phyloP scores from a whole-genome alignment of 768 basidiomycete species.

The Boletus sp. region DNA sequence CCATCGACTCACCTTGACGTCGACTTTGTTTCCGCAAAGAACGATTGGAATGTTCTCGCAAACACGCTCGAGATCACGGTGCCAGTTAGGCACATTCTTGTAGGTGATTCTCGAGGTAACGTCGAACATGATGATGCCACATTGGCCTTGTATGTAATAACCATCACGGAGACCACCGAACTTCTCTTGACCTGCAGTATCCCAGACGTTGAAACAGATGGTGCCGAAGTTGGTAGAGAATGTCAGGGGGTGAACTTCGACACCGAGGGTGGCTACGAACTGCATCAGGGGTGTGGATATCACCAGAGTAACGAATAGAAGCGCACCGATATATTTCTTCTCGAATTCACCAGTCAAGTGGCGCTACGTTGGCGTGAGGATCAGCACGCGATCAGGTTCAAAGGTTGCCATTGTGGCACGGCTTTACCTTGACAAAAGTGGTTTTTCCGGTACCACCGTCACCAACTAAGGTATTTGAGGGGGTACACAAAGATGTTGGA shows the following conservation, averaged over 20 bases:
- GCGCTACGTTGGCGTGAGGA: constrained; percentile 56
- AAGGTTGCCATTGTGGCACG: constrained; percentile 25
- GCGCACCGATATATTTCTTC: constrained; percentile 97
- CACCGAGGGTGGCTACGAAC: constrained; percentile 89
- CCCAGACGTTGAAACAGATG: constrained; percentile 99
- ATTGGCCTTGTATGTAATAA: constrained; percentile 96
- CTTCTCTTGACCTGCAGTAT: constrained; percentile 99
- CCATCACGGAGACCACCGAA: constrained; percentile 98
- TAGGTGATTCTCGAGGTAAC: constrained; percentile 99
- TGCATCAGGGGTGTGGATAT: constrained; percentile 12
- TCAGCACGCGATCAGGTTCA: constrained; percentile 54
- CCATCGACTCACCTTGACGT: constrained; percentile 78
- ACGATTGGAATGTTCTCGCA: constrained; percentile 99
- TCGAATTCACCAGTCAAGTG: constrained; percentile 99
- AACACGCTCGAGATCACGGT: constrained; percentile 98
- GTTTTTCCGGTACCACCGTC: constrained; percentile 98
- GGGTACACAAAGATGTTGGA: background rate
- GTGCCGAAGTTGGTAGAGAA: constrained; percentile 99
- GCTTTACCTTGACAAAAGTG: constrained; percentile 89
- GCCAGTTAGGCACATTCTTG: constrained; percentile 99
- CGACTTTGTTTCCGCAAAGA: constrained; percentile 99
- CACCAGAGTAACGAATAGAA: constrained; percentile 6
- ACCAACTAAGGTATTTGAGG: constrained; percentile 55
- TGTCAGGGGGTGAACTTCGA: constrained; percentile 94
- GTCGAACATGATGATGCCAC: constrained; percentile 99